Evolutionary conservation across 768 basidiomycete genomes (phyloP), one percentile per base, ranked within the genome.

Genomic region (Phylloporus sp.): DNA sequence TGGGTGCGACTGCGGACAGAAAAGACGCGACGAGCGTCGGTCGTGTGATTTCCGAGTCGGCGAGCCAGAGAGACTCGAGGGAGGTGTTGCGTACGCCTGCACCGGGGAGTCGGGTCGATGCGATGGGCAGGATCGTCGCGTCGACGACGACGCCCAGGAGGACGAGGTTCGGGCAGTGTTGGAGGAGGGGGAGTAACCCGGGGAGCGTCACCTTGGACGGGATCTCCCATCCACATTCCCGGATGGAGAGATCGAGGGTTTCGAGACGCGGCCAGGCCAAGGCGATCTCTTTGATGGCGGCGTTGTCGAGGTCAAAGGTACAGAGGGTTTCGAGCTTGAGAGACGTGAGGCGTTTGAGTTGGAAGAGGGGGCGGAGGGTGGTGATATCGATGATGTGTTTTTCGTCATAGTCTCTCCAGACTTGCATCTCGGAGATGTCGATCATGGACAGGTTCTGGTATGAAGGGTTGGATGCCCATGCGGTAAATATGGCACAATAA

Each of bases 181-280:
- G 55, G 8, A 64, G 26, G 38, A 64, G 54, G 2, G 62, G 53
- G 4, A 59, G 23, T 10, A 64, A 20, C 2, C 63, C 63, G 5
- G 43, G 47, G 14, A 64, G 47, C 0, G 64, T 64, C 33, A 64
- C 61, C 41, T 46, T 59, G 42, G 62, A 54, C 0, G 59, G 53
- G 20, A 66, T 54, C 26, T 65, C 64, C 63, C 63, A 64, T 1
- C 63, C 63, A 3, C 62, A 63, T 36, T 64, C 62, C 1, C 61
- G 61, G 9, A 57, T 50, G 35, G 61, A 58, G 21, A 64, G 44
- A 21, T 66, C 65, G 15, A 64, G 34, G 2, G 51, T 53, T n/a
- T 62, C 60, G 36, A 64, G 58, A 23, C 39, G 53, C 0, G 63
- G 63, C 63, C 63, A 64, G 5, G 63, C 62, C 27, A 17, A 1